A percentile compares a stretch with the other conserved stretches of the same genome.
phyloP scores from a whole-genome alignment of 441 rosid species.

The Gossypium schwendimanii region DNA sequence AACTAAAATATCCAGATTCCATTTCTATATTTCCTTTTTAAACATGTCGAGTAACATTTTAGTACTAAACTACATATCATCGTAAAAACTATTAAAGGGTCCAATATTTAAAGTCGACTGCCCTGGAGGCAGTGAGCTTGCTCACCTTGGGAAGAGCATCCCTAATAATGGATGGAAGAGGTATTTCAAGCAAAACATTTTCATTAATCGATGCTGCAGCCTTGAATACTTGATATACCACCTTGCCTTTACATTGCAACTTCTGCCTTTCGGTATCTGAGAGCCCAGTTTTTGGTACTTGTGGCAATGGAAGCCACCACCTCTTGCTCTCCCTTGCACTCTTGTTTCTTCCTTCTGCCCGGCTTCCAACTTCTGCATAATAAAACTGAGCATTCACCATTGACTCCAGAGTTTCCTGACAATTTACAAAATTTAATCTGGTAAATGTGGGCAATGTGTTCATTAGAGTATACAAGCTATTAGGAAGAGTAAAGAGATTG shows the following conservation, averaged over 20 bases:
- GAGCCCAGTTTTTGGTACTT: slow-evolving; percentile 75
- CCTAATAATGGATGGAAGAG: slow-evolving; percentile 54
- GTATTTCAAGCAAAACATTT: slow-evolving; percentile 79
- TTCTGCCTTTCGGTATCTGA: slow-evolving; percentile 69
- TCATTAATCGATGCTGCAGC: slow-evolving; percentile 90
- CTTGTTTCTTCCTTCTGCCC: slow-evolving; percentile 72
- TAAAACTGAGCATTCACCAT: slow-evolving; percentile 85
- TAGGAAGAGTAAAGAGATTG: slow-evolving; percentile 20
- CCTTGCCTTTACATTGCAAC: slow-evolving; percentile 42
- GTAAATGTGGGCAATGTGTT: not conserved
- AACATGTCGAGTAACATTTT: not conserved
- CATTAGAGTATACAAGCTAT: not conserved
- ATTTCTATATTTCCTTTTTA: not conserved
- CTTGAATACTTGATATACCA: slow-evolving; percentile 87
- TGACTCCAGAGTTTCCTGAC: slow-evolving; percentile 76
- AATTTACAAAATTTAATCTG: slow-evolving; percentile 9
- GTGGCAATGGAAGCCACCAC: slow-evolving; percentile 97
- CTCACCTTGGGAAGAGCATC: slow-evolving; percentile 84
- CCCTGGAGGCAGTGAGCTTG: not conserved
- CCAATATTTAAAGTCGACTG: not conserved
- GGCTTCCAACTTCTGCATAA: slow-evolving; percentile 76
- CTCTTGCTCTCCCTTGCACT: slow-evolving; percentile 65
- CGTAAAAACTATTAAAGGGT: not conserved
- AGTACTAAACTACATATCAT: not conserved
- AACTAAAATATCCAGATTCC: not conserved